phyloP scores from a whole-genome alignment of 768 basidiomycete species.

The Boletus edulis region DNA sequence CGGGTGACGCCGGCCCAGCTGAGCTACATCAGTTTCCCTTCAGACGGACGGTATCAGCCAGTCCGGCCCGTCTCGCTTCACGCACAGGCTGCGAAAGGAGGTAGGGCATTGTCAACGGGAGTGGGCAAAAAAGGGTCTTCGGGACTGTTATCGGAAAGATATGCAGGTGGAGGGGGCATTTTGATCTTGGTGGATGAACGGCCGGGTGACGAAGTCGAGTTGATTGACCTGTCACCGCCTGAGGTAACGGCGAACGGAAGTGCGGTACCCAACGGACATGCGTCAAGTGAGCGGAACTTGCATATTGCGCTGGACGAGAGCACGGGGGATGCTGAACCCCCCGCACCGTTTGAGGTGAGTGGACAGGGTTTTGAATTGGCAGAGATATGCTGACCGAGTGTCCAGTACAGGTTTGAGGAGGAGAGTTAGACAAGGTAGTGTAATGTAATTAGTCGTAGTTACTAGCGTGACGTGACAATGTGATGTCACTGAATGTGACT shows the following conservation, averaged over 20 bases:
- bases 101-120: slow-evolving; percentile 28
- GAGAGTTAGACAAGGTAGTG: slow-evolving; percentile 37
- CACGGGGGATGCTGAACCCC: slow-evolving; percentile 71
- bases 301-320: slow-evolving; percentile 72
- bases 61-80: slow-evolving; percentile 71
- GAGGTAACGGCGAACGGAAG: slow-evolving; percentile 25
- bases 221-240: slow-evolving; percentile 56
- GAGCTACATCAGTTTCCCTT: slow-evolving; percentile 78
- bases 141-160: slow-evolving; percentile 51
- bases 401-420: slow-evolving; percentile 76
- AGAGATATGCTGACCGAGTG: slow-evolving; percentile 18
- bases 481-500: slow-evolving; percentile 25
- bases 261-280: slow-evolving; percentile 28
- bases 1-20: slow-evolving; percentile 91
- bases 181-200: slow-evolving; percentile 74
- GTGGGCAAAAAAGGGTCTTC: slow-evolving; percentile 31
- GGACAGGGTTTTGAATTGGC: not conserved
- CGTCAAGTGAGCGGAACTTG: slow-evolving; percentile 28
- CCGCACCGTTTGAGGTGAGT: slow-evolving; percentile 82
- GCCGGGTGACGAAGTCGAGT: slow-evolving; percentile 70
- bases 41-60: slow-evolving; percentile 80
- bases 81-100: slow-evolving; percentile 32
- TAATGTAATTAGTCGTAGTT: not conserved
- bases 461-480: slow-evolving; percentile 7
- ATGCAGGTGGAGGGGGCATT: slow-evolving; percentile 84